Percentiles rank a stretch among this genome's conserved stretches.
These are phyloP conservation scores for Aspergillus brunneoviolaceus DNA, from an alignment of 2,329 filamentous ascomycete species.

Conservation along the genomic window DNA sequence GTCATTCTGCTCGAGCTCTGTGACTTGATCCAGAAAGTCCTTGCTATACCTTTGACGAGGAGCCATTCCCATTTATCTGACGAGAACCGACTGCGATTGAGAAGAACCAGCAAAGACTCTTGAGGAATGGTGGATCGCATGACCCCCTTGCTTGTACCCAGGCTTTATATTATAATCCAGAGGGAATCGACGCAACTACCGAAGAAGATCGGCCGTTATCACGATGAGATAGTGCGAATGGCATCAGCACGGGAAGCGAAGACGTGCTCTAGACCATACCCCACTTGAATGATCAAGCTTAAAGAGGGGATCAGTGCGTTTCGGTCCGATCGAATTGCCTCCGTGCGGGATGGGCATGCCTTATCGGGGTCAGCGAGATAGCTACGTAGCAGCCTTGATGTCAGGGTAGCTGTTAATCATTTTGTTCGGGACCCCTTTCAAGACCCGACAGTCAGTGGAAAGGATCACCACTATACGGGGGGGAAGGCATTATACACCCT, in stretches of 20 bases:
- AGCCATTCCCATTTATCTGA: background rate
- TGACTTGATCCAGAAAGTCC: background rate
- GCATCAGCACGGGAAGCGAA: conserved; percentile 8
- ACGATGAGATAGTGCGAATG: background rate
- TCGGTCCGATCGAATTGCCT: background rate
- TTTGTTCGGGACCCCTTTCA: no score
- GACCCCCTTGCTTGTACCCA: background rate
- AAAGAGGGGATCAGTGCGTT: background rate
- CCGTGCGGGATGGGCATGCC: background rate
- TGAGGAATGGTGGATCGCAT: no score
- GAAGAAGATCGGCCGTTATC: background rate
- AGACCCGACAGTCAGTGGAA: background rate
- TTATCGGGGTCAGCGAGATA: background rate
- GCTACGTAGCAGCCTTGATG: no score
- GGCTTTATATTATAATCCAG: background rate
- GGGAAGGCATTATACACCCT: no score
- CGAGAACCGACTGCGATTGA: background rate
- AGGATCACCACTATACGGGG: background rate
- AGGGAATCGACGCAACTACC: background rate
- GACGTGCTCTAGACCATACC: conserved; percentile 2
- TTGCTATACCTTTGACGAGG: background rate
- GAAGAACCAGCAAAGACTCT: background rate
- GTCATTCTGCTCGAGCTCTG: background rate
- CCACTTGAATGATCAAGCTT: background rate
- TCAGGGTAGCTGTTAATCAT: no score